phyloP scores from a whole-genome alignment of 2,329 filamentous ascomycete genomes.

The Septoria linicola region DNA sequence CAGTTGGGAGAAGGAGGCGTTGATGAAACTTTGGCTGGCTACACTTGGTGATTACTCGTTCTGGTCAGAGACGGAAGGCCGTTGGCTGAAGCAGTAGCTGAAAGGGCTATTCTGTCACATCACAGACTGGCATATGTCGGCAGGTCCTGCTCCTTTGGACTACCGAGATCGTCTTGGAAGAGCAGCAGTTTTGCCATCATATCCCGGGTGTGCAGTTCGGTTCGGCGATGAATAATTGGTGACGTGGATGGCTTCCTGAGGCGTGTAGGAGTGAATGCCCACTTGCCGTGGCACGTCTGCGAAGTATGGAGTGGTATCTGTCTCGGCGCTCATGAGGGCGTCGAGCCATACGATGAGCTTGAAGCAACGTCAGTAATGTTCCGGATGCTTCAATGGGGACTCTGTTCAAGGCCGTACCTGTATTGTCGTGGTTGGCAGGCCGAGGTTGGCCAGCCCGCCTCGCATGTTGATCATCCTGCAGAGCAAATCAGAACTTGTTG shows the following conservation, averaged over 20 bases:
- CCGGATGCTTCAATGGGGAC: too few relatives aligned
- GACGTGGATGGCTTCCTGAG: constrained; percentile 24
- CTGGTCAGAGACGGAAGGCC: too few relatives aligned
- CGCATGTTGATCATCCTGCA: constrained; percentile 24
- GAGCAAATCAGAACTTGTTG: background rate
- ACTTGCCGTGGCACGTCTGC: constrained; percentile 16
- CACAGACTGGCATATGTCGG: too few relatives aligned
- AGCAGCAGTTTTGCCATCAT: constrained; percentile 13
- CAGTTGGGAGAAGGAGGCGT: too few relatives aligned
- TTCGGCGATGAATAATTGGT: constrained; percentile 22
- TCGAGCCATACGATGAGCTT: constrained; percentile 25
- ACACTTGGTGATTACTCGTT: too few relatives aligned
- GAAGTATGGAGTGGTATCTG: constrained; percentile 18
- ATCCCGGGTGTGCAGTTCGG: constrained; percentile 22
- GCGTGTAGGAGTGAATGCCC: constrained; percentile 19
- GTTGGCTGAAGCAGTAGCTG: too few relatives aligned
- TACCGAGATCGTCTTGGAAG: background rate
- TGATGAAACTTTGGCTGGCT: too few relatives aligned
- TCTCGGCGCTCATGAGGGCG: constrained; percentile 22
- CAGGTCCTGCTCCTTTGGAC: too few relatives aligned
- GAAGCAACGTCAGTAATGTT: too few relatives aligned
- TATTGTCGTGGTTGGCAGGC: constrained; percentile 18
- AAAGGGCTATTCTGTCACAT: too few relatives aligned
- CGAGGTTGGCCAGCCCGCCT: constrained; percentile 21
- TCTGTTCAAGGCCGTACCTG: too few relatives aligned